A percentile compares a stretch with the other conserved stretches of the same genome.
Conservation (phyloP, 306 rosid genomes). For the Oxytropis ochrocephala region DNA sequence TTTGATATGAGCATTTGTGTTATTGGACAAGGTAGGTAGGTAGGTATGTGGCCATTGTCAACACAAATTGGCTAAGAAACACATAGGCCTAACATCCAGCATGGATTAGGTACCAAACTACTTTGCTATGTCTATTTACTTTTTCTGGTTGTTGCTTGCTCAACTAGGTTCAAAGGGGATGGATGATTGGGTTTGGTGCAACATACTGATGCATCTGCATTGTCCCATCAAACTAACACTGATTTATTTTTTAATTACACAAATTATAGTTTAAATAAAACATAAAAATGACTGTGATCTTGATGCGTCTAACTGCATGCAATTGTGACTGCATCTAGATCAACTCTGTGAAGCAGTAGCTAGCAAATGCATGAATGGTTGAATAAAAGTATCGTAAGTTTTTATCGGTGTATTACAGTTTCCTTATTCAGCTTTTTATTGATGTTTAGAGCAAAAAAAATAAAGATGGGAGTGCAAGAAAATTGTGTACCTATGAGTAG, state of each 20-base stretch:
- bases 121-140: neutral
- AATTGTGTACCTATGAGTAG: too few species aligned
- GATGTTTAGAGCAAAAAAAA: neutral
- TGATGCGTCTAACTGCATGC: too few species aligned
- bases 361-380: neutral
- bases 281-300: too few species aligned
- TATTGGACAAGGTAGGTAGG: neutral
- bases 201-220: too few species aligned
- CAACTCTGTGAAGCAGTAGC: neutral
- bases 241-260: too few species aligned
- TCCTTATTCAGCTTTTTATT: neutral
- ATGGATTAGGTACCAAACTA: conserved; percentile 10
- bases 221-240: too few species aligned
- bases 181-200: too few species aligned
- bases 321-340: too few species aligned
- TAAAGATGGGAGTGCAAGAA: neutral
- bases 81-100: neutral
- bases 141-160: neutral
- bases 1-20: neutral
- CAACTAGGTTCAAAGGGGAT: neutral
- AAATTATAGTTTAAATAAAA: too few species aligned
- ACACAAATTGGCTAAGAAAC: conserved; percentile 9
- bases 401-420: neutral
- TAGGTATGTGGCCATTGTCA: neutral
- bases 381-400: neutral